These are phyloP conservation scores for Ogataea haglerorum DNA, from an alignment of 805 yeast genomes.

Conservation along the genomic window DNA sequence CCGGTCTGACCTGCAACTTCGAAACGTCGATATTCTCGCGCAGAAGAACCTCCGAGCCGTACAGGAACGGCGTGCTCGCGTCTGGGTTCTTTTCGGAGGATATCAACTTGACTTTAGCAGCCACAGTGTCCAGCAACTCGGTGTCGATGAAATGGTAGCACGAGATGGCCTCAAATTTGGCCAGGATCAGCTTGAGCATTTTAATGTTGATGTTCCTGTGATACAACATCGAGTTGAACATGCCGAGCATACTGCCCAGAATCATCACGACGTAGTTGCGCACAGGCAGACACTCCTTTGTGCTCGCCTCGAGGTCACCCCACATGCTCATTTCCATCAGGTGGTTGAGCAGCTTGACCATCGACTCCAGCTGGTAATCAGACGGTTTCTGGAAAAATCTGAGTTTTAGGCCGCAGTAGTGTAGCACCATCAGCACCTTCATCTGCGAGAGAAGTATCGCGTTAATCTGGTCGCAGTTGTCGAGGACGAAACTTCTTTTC, in stretches of 20 bases:
- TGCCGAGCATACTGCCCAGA: conserved; percentile 12
- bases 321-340: conserved; percentile 9
- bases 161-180: conserved; percentile 14
- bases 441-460: conserved; percentile 8
- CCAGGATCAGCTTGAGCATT: conserved; percentile 7
- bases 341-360: conserved; percentile 13
- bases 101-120: conserved; percentile 9
- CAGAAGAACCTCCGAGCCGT: background rate
- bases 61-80: conserved; percentile 4
- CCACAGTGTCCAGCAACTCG: conserved; percentile 3
- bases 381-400: conserved; percentile 8
- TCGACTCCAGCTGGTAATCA: conserved; percentile 9
- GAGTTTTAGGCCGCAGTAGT: conserved; percentile 17
- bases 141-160: conserved; percentile 4
- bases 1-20: background rate
- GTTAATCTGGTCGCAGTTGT: conserved; percentile 9
- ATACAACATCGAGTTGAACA: conserved; percentile 13
- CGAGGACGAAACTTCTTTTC: conserved; percentile 6
- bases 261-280: conserved; percentile 9
- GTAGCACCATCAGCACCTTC: conserved; percentile 10
- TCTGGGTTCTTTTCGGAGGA: background rate
- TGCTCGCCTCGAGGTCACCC: background rate
- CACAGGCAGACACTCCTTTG: conserved; percentile 5
- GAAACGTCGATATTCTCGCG: background rate
- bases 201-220: conserved; percentile 6